Percentiles rank a stretch among this genome's conserved stretches.
Conservation (phyloP, 352 stramenopile genomes). For the Pythium catenulatum region DNA sequence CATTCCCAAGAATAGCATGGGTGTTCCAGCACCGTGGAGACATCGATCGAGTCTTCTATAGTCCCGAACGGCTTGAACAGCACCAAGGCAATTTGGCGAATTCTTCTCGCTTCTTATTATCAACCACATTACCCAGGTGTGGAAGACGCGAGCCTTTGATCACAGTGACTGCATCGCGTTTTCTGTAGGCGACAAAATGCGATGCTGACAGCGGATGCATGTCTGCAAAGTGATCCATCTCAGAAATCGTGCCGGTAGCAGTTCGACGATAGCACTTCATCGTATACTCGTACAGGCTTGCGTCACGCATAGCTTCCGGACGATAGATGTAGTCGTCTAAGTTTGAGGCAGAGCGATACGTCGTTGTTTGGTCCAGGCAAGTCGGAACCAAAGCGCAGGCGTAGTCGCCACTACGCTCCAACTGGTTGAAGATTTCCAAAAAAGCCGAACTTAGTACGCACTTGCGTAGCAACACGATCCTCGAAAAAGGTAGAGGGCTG, state of each 20-base stretch:
- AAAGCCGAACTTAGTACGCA: background rate
- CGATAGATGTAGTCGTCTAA: slow-evolving; percentile 14
- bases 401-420: background rate
- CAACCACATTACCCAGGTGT: background rate
- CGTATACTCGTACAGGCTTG: slow-evolving; percentile 7
- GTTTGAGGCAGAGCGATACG: background rate
- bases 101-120: background rate
- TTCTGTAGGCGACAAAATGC: background rate
- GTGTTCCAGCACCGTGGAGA: no score
- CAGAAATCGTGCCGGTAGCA: background rate
- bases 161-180: background rate
- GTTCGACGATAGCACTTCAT: background rate
- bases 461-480: slow-evolving; percentile 38
- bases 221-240: background rate
- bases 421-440: background rate
- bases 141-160: background rate
- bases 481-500: slow-evolving; percentile 14
- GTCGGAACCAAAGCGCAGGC: background rate
- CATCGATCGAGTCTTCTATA: background rate
- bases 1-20: no score
- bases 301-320: background rate
- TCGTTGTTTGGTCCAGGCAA: background rate
- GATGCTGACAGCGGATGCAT: background rate
- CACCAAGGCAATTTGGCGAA: background rate
- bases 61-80: slow-evolving; percentile 6